Conservation (phyloP, 2,329 filamentous ascomycete genomes). For the Sporothrix euskadiensis region DNA sequence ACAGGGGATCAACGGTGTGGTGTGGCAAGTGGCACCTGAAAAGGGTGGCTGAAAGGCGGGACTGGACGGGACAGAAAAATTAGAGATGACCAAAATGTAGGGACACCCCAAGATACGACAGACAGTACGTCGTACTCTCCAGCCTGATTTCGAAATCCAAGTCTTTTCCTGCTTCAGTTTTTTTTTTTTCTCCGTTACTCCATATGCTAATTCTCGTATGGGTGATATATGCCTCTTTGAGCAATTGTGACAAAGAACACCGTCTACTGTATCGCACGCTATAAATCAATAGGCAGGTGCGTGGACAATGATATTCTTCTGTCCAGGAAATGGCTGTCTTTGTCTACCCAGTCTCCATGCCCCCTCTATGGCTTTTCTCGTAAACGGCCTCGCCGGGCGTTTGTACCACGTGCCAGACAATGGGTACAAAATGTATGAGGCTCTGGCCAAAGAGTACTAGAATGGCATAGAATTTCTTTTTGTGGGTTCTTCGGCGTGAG, state of each 20-base stretch:
- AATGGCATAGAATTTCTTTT: background rate
- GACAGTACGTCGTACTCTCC: background rate
- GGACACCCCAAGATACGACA: background rate
- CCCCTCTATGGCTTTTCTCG: background rate
- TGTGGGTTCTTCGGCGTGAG: background rate
- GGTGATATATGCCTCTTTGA: background rate
- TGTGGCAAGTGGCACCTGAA: background rate
- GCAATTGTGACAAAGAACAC: background rate
- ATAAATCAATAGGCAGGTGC: background rate
- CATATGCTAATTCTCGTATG: background rate
- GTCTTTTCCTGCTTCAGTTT: background rate
- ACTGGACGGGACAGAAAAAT: background rate
- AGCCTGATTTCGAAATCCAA: background rate
- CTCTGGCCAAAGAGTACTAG: background rate
- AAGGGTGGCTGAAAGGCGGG: background rate
- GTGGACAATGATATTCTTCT: background rate
- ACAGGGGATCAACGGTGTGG: background rate
- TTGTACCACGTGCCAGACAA: conserved; percentile 2
- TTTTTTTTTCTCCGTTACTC: no score
- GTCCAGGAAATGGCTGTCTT: background rate
- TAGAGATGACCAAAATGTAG: background rate
- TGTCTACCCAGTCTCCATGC: background rate
- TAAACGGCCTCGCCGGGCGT: background rate
- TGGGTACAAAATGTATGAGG: background rate
- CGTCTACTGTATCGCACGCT: background rate